phyloP scores from a whole-genome alignment of 2,329 filamentous ascomycete species.

The Verticillium longisporum region DNA sequence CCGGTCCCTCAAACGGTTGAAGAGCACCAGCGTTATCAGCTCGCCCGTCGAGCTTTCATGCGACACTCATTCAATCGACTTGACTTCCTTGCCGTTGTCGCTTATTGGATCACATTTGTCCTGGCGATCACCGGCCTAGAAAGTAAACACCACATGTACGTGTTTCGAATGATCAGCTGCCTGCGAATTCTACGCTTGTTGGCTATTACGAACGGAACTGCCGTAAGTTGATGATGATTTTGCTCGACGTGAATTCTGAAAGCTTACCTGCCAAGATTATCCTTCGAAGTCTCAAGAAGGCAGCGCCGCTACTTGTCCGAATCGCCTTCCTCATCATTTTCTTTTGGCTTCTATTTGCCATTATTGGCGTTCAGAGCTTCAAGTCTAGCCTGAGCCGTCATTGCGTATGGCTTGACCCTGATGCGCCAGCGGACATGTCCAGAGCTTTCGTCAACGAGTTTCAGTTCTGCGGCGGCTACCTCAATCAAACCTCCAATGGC shows the following conservation, averaged over 20 bases:
- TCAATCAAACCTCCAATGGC: slow-evolving; percentile 52
- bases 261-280: slow-evolving; percentile 59
- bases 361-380: slow-evolving; percentile 95
- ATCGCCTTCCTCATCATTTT: slow-evolving; percentile 93
- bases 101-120: slow-evolving; percentile 87
- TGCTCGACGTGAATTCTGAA: too few relatives aligned
- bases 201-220: slow-evolving; percentile 86
- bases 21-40: slow-evolving; percentile 75
- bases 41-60: slow-evolving; percentile 89
- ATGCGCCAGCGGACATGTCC: slow-evolving; percentile 44
- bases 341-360: slow-evolving; percentile 96
- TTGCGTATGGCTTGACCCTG: slow-evolving; percentile 70
- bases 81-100: slow-evolving; percentile 89
- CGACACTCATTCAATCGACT: slow-evolving; percentile 93
- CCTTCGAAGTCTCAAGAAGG: slow-evolving; percentile 88
- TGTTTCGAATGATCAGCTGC: slow-evolving; percentile 96
- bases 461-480: slow-evolving; percentile 81
- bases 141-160: slow-evolving; percentile 63
- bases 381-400: slow-evolving; percentile 72
- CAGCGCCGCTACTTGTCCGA: slow-evolving; percentile 82
- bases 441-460: slow-evolving; percentile 56
- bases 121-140: slow-evolving; percentile 67
- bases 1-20: slow-evolving; percentile 55
- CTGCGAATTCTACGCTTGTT: slow-evolving; percentile 88
- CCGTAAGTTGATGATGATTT: slow-evolving; percentile 46